Evolutionary conservation across 2,329 filamentous ascomycete species (phyloP).

Genomic region (Fusarium subtropicale): DNA sequence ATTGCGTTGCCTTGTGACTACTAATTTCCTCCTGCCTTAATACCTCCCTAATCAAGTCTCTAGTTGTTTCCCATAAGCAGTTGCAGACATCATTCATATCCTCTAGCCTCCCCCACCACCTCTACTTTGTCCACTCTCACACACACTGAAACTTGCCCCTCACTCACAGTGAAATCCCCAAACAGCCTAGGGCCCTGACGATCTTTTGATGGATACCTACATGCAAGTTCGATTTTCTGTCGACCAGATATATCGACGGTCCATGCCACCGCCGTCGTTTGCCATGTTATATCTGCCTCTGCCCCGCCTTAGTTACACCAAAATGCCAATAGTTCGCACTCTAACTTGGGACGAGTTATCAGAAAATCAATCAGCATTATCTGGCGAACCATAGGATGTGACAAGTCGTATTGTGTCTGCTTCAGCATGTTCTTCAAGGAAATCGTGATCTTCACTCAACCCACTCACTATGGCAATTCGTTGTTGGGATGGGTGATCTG

Average conservation of each 20-base stretch:
- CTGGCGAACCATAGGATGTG: conserved; percentile 5
- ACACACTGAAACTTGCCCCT: conserved; percentile 43
- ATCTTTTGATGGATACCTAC: conserved; percentile 34
- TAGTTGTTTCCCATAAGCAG: conserved; percentile 19
- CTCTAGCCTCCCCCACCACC: conserved; percentile 19
- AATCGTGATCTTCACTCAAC: conserved; percentile 32
- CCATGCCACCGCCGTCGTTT: conserved; percentile 17
- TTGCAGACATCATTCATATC: conserved; percentile 21
- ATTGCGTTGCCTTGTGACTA: conserved; percentile 17
- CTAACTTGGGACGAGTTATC: background rate
- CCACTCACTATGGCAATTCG: conserved; percentile 24
- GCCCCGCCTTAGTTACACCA: conserved; percentile 27
- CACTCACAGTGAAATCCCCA: conserved; percentile 30
- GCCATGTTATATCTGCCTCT: conserved; percentile 11
- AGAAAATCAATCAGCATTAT: background rate
- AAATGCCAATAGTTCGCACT: conserved; percentile 16
- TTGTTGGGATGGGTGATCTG: conserved; percentile 16
- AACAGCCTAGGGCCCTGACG: conserved; percentile 42
- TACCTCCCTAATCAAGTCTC: background rate
- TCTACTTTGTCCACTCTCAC: conserved; percentile 18
- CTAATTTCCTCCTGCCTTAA: background rate
- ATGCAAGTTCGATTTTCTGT: conserved; percentile 15
- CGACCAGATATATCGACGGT: conserved; percentile 4
- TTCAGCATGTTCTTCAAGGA: conserved; percentile 17
- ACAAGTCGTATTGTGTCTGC: conserved; percentile 32